phyloP scores from a whole-genome alignment of 768 basidiomycete genomes.

The Naematelia encephala region DNA sequence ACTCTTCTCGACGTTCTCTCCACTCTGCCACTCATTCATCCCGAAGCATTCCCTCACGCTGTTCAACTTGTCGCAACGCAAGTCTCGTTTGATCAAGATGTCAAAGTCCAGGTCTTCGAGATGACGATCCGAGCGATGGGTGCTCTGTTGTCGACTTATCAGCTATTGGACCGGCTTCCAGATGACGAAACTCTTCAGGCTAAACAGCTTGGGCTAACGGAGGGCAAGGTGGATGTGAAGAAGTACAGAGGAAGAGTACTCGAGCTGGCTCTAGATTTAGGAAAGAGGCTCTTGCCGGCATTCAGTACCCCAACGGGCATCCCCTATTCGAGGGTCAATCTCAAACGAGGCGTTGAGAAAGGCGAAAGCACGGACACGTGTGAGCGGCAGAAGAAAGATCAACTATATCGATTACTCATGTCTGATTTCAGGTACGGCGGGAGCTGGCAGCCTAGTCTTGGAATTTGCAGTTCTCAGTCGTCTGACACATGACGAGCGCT shows the following conservation, averaged over 20 bases:
- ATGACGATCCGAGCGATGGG: conserved; percentile 92
- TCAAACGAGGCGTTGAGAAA: conserved; percentile 69
- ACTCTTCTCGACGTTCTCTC: conserved; percentile 65
- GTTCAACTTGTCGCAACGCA: conserved; percentile 74
- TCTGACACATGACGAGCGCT: conserved; percentile 81
- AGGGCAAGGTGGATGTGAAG: conserved; percentile 54
- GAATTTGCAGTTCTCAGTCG: conserved; percentile 93
- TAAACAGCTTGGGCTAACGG: conserved; percentile 38
- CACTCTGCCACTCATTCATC: conserved; percentile 75
- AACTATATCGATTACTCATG: background rate
- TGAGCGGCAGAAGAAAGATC: conserved; percentile 51
- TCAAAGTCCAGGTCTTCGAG: conserved; percentile 97
- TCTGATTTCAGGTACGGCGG: conserved; percentile 68
- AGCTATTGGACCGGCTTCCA: conserved; percentile 34
- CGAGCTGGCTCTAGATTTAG: conserved; percentile 78
- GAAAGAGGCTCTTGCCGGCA: conserved; percentile 78
- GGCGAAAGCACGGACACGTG: conserved; percentile 83
- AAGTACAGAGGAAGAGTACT: conserved; percentile 79
- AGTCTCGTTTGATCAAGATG: conserved; percentile 89
- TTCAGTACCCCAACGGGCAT: conserved; percentile 88
- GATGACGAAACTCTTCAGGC: conserved; percentile 26
- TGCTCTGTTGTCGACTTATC: conserved; percentile 59
- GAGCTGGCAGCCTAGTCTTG: conserved; percentile 85
- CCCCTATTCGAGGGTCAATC: conserved; percentile 85
- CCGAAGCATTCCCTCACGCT: conserved; percentile 73